phyloP scores from a whole-genome alignment of 176 grass and related monocot species.

The Secale cereale region DNA sequence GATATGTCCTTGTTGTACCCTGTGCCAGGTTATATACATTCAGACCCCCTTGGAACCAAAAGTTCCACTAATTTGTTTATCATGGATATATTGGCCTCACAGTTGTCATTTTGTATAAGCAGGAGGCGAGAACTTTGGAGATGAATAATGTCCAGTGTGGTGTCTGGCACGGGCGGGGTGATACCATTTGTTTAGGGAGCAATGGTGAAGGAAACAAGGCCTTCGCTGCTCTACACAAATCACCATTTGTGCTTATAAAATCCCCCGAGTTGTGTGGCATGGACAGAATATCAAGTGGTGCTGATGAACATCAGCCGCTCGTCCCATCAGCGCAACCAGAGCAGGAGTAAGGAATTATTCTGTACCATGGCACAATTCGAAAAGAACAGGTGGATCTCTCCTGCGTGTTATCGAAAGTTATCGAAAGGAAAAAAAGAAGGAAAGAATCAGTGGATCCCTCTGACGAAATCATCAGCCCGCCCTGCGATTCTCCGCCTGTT shows the following conservation, averaged over 20 bases:
- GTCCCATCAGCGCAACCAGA: slow-evolving; percentile 32
- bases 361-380: background rate
- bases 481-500: background rate
- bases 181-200: slow-evolving; percentile 80
- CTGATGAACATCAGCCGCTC: slow-evolving; percentile 46
- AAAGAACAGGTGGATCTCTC: background rate
- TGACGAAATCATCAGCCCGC: background rate
- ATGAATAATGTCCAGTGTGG: slow-evolving; percentile 97
- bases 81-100: slow-evolving; percentile 12
- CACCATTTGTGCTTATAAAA: slow-evolving; percentile 55
- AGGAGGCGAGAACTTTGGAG: slow-evolving; percentile 94
- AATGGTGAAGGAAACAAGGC: slow-evolving; percentile 58
- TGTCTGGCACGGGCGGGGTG: slow-evolving; percentile 91
- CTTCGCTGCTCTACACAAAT: slow-evolving; percentile 49
- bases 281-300: slow-evolving; percentile 50
- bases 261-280: slow-evolving; percentile 78
- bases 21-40: slow-evolving; percentile 73
- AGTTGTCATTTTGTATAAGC: slow-evolving; percentile 24
- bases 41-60: background rate
- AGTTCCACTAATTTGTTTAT: background rate
- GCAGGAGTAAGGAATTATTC: slow-evolving; percentile 22
- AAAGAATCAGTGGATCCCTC: background rate
- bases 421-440: background rate
- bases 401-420: background rate
- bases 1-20: slow-evolving; percentile 82